Evolutionary conservation across 768 basidiomycete genomes (phyloP), one percentile per base, ranked within the genome.

Genomic region (Lentinula detonsa): DNA sequence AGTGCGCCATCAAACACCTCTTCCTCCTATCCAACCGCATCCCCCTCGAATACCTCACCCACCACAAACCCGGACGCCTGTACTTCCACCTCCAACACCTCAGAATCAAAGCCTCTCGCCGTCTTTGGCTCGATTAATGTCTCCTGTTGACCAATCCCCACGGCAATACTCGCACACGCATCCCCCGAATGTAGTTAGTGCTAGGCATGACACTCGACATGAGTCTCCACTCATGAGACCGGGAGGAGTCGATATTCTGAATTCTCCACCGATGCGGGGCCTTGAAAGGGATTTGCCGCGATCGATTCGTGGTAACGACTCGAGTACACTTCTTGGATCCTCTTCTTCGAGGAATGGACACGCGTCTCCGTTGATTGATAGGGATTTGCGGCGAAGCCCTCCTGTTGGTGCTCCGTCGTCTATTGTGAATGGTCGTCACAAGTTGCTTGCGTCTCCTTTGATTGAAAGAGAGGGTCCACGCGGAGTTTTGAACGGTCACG

Each of bases 91-190:
- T 53, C 71, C 74, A 59, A 74, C 70, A 57, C 73, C 72, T 8
- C 80, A 82, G 62, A 82, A 76, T 11, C 80, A 82, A 62, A 82
- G 76, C 10, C 74, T 87, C 33, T 86, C 85, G 1, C 86, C 86
- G 6, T 86, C 85, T 16, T 68, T 86, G 43, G 85, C 85, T 16
- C 81, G 85, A 77, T 81, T 86, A 66, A 78, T 86, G 48, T 85
- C 85, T n/a, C 85, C 85, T 23, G 56, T 59, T 57, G 58, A 59
- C 62, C 66, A 34, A 48, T 61, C 59, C 40, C 59, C 59, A 42
- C 50, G 59, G 18, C 34, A 46, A 10, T 61, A 53, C 39, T 21
- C 28, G 16, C 31, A 35, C 34, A 11, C 61, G 7, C 61, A 39
- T 57, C 23, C 37, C 9, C 16, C 56, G 18, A 43, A 23, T 40